Base-by-base conservation (phyloP, 2,329 filamentous ascomycete species). In the Neonectria punicea region DNA sequence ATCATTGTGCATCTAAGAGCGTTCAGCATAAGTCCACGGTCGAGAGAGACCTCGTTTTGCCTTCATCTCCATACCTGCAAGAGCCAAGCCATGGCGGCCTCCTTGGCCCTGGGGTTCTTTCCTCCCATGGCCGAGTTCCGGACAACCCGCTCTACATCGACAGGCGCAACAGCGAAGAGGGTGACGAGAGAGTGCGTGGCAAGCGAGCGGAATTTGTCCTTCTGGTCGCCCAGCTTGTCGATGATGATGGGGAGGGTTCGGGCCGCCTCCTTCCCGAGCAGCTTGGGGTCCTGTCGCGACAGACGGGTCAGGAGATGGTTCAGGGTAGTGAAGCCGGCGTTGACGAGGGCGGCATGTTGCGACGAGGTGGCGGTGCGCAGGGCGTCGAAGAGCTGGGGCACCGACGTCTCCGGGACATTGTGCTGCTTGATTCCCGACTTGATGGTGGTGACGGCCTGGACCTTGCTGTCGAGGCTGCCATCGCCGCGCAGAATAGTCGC, bases 341-440 rank as follows among this genome's bases (percentile, higher is more conserved):
- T 92, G 70, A 92, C 89, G 67, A 97, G 89, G 36, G 89, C 87
- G 47, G 90, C 90, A 74, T 97, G 92, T 73, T 92, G 90, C 46
- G 93, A 92, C 58, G 85, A 83, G 70, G 95, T 91, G 65, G 93
- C 92, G 58, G 89, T 82, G 68, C 91, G 91, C 74, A 97, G 85
- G 68, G 91, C 92, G 66, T 98, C 93, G 80, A 97, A 97, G 68
- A 97, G 88, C 63, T 88, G 84, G 28, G 88, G 81, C 72, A 97
- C 87, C 73, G 86, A 87, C 59, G 81, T 80, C 70, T 97, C 93
- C 66, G 93, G 93, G 50, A 97, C 93, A 82, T 94, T 94, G 77
- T 92, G 91, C 80, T 97, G 94, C 80, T 97, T 97, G 84, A 97
- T 97, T 78, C 90, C 88, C 47, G 92, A 94, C 81, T 97, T 97